These are phyloP conservation scores for Alternaria sp. DNA, from an alignment of 2,329 filamentous ascomycete species.

Conservation along the genomic window DNA sequence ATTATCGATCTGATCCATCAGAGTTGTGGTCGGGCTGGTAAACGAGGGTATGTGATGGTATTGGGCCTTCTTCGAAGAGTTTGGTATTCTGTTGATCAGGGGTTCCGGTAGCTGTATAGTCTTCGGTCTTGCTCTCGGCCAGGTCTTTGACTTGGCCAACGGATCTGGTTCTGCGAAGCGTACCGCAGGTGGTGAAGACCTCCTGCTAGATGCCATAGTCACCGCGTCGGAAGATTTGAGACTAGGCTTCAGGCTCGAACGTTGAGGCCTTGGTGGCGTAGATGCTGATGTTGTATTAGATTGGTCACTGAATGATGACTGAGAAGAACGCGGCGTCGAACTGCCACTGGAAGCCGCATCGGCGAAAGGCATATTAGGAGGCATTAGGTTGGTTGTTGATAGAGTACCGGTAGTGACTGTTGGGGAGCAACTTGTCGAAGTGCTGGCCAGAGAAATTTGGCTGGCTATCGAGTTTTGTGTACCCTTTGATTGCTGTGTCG, in stretches of 20 bases:
- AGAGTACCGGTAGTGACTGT: not conserved
- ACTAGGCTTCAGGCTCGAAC: slow-evolving; percentile 29
- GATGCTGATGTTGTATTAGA: slow-evolving; percentile 26
- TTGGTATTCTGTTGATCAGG: slow-evolving; percentile 11
- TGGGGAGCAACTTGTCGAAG: slow-evolving; percentile 7
- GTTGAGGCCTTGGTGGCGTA: slow-evolving; percentile 13
- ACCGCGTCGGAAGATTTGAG: slow-evolving; percentile 27
- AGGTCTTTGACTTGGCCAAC: slow-evolving; percentile 8
- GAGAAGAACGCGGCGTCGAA: slow-evolving; percentile 24
- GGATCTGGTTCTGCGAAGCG: slow-evolving; percentile 32
- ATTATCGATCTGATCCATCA: slow-evolving; percentile 10
- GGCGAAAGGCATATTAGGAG: slow-evolving; percentile 5
- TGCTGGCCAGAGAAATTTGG: slow-evolving; percentile 5
- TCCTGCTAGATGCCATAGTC: slow-evolving; percentile 12
- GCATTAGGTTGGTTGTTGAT: slow-evolving; percentile 6
- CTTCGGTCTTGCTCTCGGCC: slow-evolving; percentile 2
- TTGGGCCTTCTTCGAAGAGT: slow-evolving; percentile 7
- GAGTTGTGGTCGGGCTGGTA: slow-evolving; percentile 3
- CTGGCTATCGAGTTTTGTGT: slow-evolving; percentile 20
- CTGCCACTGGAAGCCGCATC: slow-evolving; percentile 21
- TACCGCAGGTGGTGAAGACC: slow-evolving; percentile 29
- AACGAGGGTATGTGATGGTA: slow-evolving; percentile 8
- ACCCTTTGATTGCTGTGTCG: slow-evolving; percentile 20
- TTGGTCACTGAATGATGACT: slow-evolving; percentile 22
- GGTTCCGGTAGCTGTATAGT: slow-evolving; percentile 5